Base-by-base conservation (phyloP, 208 protist species). In the Kentomonas sorsogonicus region DNA sequence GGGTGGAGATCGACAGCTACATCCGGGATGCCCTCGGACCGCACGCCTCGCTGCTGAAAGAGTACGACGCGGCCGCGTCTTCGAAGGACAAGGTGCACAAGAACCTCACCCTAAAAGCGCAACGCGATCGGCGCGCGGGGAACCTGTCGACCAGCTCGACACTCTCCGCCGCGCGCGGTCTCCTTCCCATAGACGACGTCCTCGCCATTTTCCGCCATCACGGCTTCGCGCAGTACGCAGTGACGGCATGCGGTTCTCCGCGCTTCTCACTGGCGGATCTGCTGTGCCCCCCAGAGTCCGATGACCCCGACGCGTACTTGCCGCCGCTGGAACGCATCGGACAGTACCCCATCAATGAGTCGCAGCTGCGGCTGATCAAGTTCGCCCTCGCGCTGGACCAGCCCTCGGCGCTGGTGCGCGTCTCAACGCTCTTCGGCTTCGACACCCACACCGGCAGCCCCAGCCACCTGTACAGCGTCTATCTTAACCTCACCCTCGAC, bases 301-400 rank as follows among this genome's bases (percentile, higher is more conserved):
- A 34, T 3, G 15, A 46, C n/a, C 11, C 5, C 23, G 51, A 61
- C 44, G 39, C 34, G 16, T 65, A 53, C 13, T 15, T 75, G 16
- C 53, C 70, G 22, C 76, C 74, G 18, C 52, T 85, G 33, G 46
- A 65, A 6, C 48, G 58, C 11, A 59, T 91, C 33, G 87, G 87
- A 1, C 70, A 86, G 41, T 4, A 89, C 22, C 81, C 79, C 1
- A 73, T 71, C 5, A 74, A 63, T 4, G 69, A 69, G 16, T 53
- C 54, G 41, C 82, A 90, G 5, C 66, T 89, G 40, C 78, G 74
- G 34, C 80, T 79, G 11, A 54, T 94, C 41, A 75, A 75, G 29
- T 94, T 91, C 58, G 83, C 88, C 0, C 67, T 94, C n/a, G 61
- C 82, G 15, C 62, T 94, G 27, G 88, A 94, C 56, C 82, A 89